phyloP scores from a whole-genome alignment of 2,329 filamentous ascomycete species.

The Verticillium nubilum region DNA sequence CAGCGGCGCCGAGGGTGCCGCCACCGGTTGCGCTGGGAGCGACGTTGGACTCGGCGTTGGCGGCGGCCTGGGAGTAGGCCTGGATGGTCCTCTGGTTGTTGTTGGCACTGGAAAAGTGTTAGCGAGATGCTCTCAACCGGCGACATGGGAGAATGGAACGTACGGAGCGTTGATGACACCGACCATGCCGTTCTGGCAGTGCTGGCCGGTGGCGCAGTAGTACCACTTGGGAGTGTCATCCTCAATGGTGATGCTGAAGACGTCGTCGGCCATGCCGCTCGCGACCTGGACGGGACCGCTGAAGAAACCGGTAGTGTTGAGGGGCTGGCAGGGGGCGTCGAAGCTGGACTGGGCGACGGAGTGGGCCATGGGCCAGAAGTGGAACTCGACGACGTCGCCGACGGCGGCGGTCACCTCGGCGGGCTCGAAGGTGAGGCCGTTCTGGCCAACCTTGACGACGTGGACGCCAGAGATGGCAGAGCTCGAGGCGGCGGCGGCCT shows the following conservation, averaged over 20 bases:
- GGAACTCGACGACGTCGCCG: constrained; percentile 42
- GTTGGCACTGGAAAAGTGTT: background rate
- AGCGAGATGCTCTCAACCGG: background rate
- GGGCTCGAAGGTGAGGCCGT: constrained; percentile 42
- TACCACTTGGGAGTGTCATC: constrained; percentile 55
- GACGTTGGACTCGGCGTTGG: constrained; percentile 5
- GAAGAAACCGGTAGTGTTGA: constrained; percentile 43
- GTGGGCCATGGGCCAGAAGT: constrained; percentile 46
- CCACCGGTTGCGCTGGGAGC: constrained; percentile 7
- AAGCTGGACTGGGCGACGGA: constrained; percentile 58
- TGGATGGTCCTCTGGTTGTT: constrained; percentile 3
- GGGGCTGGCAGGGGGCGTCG: constrained; percentile 51
- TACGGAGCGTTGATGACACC: constrained; percentile 29
- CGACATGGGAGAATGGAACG: background rate
- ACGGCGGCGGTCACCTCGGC: constrained; percentile 41
- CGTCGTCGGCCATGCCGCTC: constrained; percentile 12
- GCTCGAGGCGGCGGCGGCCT: background rate
- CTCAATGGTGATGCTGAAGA: constrained; percentile 18
- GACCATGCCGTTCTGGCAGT: constrained; percentile 58
- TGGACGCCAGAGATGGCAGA: constrained; percentile 1
- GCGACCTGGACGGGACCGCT: constrained; percentile 33
- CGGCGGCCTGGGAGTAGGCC: constrained; percentile 4
- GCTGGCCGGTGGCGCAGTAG: constrained; percentile 54
- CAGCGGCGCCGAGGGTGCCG: constrained; percentile 6
- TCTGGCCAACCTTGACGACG: constrained; percentile 19